These are phyloP conservation scores for Sinapis alba DNA, from an alignment of 441 rosid species.

Conservation along the genomic window DNA sequence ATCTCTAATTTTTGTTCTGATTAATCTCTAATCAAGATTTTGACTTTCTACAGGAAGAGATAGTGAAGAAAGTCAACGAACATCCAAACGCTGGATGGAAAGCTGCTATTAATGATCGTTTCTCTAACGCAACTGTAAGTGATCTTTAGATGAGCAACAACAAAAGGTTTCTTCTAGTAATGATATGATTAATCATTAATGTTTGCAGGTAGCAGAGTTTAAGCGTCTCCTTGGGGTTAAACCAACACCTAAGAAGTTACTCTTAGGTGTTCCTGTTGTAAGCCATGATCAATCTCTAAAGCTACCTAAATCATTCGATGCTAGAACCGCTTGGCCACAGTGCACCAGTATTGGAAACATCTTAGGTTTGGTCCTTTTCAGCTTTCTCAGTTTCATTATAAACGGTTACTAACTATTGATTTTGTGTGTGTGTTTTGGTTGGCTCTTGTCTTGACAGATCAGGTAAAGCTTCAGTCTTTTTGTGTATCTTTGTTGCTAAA, in stretches of 20 bases:
- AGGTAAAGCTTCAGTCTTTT: constrained; percentile 24
- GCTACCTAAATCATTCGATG: constrained; percentile 74
- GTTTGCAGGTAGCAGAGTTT: constrained; percentile 71
- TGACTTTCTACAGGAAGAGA: constrained; percentile 56
- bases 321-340: constrained; percentile 77
- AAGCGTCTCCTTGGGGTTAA: constrained; percentile 79
- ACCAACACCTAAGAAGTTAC: constrained; percentile 57
- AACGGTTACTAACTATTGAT: constrained; percentile 1
- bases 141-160: background rate
- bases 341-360: constrained; percentile 76
- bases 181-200: background rate
- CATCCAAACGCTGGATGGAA: constrained; percentile 82
- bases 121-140: constrained; percentile 64
- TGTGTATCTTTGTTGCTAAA: background rate
- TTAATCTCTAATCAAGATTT: background rate
- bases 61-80: constrained; percentile 63
- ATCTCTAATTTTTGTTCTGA: background rate
- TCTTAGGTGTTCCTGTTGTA: constrained; percentile 57
- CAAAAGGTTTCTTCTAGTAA: background rate
- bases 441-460: constrained; percentile 12
- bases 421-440: background rate
- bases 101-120: constrained; percentile 68
- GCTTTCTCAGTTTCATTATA: background rate
- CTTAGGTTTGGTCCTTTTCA: constrained; percentile 51
- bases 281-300: constrained; percentile 60